Conservation (phyloP, 2,329 filamentous ascomycete genomes). For the Pestalotiopsis sp. region DNA sequence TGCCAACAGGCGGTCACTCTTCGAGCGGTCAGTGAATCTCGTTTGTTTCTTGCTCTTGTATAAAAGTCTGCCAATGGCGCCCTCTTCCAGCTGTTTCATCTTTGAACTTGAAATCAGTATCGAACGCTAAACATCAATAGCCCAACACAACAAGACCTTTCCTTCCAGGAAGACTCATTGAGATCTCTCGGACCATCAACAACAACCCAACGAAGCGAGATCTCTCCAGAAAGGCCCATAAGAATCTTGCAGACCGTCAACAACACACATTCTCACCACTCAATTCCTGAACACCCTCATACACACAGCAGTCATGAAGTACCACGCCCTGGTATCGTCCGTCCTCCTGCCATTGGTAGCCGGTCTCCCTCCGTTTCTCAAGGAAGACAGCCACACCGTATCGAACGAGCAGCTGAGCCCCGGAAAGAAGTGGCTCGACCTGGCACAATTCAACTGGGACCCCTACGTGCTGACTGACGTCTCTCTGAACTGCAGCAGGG, state of each 20-base stretch:
- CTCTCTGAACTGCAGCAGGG: slow-evolving; percentile 12
- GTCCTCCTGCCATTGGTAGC: slow-evolving; percentile 13
- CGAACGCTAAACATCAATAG: too few species aligned
- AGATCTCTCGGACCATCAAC: too few species aligned
- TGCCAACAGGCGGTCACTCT: neutral
- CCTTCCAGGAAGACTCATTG: too few species aligned
- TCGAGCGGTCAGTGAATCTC: neutral
- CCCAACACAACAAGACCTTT: too few species aligned
- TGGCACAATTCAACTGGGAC: slow-evolving; percentile 14
- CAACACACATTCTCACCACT: neutral
- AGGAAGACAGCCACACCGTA: neutral
- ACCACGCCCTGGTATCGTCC: neutral
- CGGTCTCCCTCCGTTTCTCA: neutral
- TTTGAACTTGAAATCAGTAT: too few species aligned
- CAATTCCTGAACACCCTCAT: neutral
- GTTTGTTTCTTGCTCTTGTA: neutral
- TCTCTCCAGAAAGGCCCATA: too few species aligned
- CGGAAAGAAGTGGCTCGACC: neutral
- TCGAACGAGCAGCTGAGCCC: neutral
- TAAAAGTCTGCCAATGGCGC: neutral
- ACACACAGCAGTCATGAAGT: neutral
- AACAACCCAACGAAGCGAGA: too few species aligned
- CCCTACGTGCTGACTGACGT: slow-evolving; percentile 10
- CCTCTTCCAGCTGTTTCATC: neutral
- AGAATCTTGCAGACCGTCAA: neutral